phyloP scores from a whole-genome alignment of 202 grass and related monocot genomes.

The Bolboschoenoplectus hybrid region DNA sequence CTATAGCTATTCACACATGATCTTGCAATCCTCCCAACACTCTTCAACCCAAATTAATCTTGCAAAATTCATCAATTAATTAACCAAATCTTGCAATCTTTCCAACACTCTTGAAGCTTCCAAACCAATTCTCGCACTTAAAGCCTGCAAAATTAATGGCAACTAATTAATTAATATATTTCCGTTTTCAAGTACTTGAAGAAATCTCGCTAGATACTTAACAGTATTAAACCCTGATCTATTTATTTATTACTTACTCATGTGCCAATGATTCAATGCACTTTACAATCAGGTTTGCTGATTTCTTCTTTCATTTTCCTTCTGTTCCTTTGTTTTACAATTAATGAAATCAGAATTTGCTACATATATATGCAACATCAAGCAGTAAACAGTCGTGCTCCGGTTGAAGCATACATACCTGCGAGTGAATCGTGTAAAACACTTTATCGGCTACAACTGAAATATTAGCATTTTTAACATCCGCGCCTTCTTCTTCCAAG shows the following conservation, averaged over 20 bases:
- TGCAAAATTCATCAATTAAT: not conserved
- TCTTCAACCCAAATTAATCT: no score
- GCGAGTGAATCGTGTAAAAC: slow-evolving; percentile 61
- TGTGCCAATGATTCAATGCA: not conserved
- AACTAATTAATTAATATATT: not conserved
- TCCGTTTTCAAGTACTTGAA: not conserved
- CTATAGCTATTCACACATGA: no score
- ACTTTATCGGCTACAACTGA: slow-evolving; percentile 46
- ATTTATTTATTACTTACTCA: not conserved
- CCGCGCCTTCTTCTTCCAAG: slow-evolving; percentile 74
- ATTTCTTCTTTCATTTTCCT: no score
- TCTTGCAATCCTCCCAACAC: no score
- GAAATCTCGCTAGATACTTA: not conserved
- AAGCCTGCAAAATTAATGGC: slow-evolving; percentile 44
- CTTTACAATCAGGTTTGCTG: not conserved
- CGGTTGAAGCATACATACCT: slow-evolving; percentile 32
- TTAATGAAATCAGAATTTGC: not conserved
- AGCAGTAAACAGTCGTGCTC: no score
- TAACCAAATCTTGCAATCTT: slow-evolving; percentile 52
- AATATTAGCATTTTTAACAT: slow-evolving; percentile 54
- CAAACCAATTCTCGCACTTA: slow-evolving; percentile 68
- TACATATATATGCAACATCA: not conserved
- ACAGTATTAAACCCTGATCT: no score
- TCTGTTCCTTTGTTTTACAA: no score
- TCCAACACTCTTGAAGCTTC: slow-evolving; percentile 50